These are phyloP conservation scores for Xylariaceae sp. DNA, from an alignment of 2,329 filamentous ascomycete genomes.

Conservation along the genomic window DNA sequence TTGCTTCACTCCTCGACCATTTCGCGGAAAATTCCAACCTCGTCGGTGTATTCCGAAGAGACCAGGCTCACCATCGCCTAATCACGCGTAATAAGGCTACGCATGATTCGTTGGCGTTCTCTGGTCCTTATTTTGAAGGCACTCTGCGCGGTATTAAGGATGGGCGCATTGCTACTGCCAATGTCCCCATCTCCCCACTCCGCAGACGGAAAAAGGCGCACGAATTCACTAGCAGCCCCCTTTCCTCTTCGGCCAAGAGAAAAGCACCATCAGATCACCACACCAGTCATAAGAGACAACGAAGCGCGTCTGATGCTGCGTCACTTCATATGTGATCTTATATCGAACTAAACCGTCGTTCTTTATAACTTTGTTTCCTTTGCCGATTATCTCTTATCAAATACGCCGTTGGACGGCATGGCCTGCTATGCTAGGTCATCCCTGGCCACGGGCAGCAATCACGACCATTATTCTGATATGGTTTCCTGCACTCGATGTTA, in stretches of 20 bases:
- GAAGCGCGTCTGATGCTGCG: constrained; percentile 55
- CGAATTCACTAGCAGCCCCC: constrained; percentile 45
- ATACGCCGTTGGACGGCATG: constrained; percentile 23
- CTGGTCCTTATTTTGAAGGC: constrained; percentile 54
- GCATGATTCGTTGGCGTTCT: constrained; percentile 57
- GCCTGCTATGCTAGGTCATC: constrained; percentile 14
- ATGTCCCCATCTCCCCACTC: constrained; percentile 62
- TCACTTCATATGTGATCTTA: constrained; percentile 39
- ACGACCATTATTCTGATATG: not conserved
- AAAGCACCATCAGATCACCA: constrained; percentile 46
- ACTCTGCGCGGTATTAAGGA: constrained; percentile 59
- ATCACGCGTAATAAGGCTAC: constrained; percentile 57
- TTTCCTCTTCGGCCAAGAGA: constrained; percentile 47
- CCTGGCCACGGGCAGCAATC: constrained; percentile 19
- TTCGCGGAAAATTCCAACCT: constrained; percentile 62
- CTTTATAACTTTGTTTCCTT: not conserved
- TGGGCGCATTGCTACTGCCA: constrained; percentile 60
- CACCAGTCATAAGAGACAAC: constrained; percentile 49
- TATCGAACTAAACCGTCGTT: not conserved
- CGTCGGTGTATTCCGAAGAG: constrained; percentile 72
- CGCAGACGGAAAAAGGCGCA: constrained; percentile 52
- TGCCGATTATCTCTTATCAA: not conserved
- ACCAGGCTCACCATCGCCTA: constrained; percentile 57
- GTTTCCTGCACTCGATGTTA: constrained; percentile 5
- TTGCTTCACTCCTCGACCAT: constrained; percentile 56